These are phyloP conservation scores for Exserohilum turcica DNA, from an alignment of 2,329 filamentous ascomycete species.

Conservation along the genomic window DNA sequence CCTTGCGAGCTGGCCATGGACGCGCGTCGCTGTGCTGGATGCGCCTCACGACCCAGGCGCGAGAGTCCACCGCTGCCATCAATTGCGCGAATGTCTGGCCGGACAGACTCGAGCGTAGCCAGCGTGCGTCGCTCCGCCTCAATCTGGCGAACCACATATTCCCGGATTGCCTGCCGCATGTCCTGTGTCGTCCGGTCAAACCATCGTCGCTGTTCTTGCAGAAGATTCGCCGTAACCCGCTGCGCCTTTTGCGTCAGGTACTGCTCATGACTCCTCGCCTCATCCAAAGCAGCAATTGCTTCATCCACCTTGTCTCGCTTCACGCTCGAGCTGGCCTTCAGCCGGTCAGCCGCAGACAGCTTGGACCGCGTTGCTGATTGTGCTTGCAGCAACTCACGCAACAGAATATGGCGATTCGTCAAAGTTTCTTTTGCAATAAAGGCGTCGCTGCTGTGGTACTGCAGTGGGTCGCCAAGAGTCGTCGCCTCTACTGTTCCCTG, in stretches of 20 bases:
- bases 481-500: constrained; percentile 97
- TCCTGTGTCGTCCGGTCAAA: constrained; percentile 86
- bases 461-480: constrained; percentile 88
- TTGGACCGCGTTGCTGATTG: constrained; percentile 84
- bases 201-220: constrained; percentile 89
- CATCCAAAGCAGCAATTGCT: constrained; percentile 87
- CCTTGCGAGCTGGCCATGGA: constrained; percentile 88
- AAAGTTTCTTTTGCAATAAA: constrained; percentile 98
- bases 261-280: constrained; percentile 80
- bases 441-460: constrained; percentile 92
- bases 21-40: constrained; percentile 74
- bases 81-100: constrained; percentile 90
- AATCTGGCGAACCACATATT: constrained; percentile 93
- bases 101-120: constrained; percentile 88
- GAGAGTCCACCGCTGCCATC: constrained; percentile 89
- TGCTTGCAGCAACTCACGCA: constrained; percentile 89
- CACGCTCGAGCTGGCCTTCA: constrained; percentile 85
- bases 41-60: constrained; percentile 84
- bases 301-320: constrained; percentile 96
- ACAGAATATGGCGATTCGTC: constrained; percentile 94
- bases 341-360: constrained; percentile 81
- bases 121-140: constrained; percentile 92
- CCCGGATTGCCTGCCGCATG: constrained; percentile 79
- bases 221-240: constrained; percentile 84
- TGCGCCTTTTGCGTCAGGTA: constrained; percentile 85